phyloP scores from a whole-genome alignment of 805 yeast species.

The Barnettozyma californica region DNA sequence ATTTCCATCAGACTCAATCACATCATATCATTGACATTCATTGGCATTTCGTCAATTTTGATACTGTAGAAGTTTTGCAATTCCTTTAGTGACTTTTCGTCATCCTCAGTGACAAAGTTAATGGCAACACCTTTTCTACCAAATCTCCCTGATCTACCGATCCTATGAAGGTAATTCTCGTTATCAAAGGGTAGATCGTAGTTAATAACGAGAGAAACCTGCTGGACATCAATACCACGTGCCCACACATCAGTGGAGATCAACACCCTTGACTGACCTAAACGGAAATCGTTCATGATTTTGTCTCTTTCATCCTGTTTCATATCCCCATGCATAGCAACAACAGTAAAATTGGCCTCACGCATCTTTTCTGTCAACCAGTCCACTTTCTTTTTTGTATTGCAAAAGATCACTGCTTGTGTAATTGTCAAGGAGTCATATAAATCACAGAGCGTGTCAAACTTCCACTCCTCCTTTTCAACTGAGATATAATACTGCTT shows the following conservation, averaged over 20 bases:
- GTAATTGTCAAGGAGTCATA: constrained; percentile 94
- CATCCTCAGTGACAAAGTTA: constrained; percentile 83
- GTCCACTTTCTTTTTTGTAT: constrained; percentile 93
- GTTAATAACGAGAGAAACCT: constrained; percentile 91
- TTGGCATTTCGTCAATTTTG: constrained; percentile 75
- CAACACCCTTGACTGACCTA: constrained; percentile 87
- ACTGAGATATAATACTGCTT: constrained; percentile 88
- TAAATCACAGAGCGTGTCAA: constrained; percentile 89
- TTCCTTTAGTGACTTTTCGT: constrained; percentile 67
- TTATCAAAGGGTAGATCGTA: constrained; percentile 90
- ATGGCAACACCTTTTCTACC: constrained; percentile 98
- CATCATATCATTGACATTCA: constrained; percentile 51
- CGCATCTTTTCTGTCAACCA: constrained; percentile 78
- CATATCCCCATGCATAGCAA: constrained; percentile 96
- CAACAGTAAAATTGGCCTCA: constrained; percentile 82
- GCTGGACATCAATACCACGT: constrained; percentile 98
- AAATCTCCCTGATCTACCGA: constrained; percentile 90
- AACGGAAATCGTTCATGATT: constrained; percentile 93
- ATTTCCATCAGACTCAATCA: constrained; percentile 3
- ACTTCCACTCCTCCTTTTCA: constrained; percentile 90
- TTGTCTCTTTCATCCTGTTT: constrained; percentile 90
- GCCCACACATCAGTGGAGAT: constrained; percentile 98
- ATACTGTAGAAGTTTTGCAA: constrained; percentile 70
- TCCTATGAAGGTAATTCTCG: constrained; percentile 95
- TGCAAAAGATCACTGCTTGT: constrained; percentile 97